Percentiles rank a stretch among this genome's conserved stretches.
Evolutionary conservation across 257 asterid genomes (phyloP).

Genomic region (Plantago ovata): DNA sequence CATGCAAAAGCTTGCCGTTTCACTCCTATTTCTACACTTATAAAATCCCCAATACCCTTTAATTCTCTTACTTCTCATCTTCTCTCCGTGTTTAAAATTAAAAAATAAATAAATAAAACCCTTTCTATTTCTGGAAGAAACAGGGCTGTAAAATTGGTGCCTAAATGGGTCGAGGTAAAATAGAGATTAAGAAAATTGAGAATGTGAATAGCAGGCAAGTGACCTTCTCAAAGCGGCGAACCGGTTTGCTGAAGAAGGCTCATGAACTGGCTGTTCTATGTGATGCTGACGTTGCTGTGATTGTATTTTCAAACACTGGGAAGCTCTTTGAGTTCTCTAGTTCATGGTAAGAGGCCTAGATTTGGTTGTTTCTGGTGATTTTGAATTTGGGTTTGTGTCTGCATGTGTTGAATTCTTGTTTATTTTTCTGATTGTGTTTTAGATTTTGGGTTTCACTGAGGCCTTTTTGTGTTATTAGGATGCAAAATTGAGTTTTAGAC

Average conservation of each 20-base stretch:
- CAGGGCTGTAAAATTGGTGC: neutral
- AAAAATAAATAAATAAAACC: slow-evolving; percentile 27
- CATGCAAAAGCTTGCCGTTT: slow-evolving; percentile 74
- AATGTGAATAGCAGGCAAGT: slow-evolving; percentile 74
- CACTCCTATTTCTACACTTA: slow-evolving; percentile 66
- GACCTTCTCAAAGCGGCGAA: slow-evolving; percentile 69
- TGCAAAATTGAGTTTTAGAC: neutral
- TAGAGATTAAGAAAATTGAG: slow-evolving; percentile 78
- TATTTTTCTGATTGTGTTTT: neutral
- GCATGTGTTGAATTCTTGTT: slow-evolving; percentile 23
- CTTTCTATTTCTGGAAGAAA: slow-evolving; percentile 9
- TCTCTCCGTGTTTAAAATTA: slow-evolving; percentile 20
- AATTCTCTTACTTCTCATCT: slow-evolving; percentile 18
- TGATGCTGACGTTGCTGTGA: slow-evolving; percentile 73
- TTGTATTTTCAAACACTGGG: slow-evolving; percentile 71
- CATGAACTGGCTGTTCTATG: slow-evolving; percentile 71
- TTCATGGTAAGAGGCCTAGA: slow-evolving; percentile 32
- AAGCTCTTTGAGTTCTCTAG: slow-evolving; percentile 64
- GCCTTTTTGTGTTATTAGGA: neutral
- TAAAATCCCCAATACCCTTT: slow-evolving; percentile 29
- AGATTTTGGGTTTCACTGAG: neutral
- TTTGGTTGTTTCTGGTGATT: slow-evolving; percentile 15
- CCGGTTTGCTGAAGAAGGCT: slow-evolving; percentile 74
- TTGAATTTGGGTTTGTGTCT: slow-evolving; percentile 12
- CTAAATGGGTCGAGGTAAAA: slow-evolving; percentile 75